phyloP scores from a whole-genome alignment of 352 stramenopile genomes.

The Globisporangium splendens region DNA sequence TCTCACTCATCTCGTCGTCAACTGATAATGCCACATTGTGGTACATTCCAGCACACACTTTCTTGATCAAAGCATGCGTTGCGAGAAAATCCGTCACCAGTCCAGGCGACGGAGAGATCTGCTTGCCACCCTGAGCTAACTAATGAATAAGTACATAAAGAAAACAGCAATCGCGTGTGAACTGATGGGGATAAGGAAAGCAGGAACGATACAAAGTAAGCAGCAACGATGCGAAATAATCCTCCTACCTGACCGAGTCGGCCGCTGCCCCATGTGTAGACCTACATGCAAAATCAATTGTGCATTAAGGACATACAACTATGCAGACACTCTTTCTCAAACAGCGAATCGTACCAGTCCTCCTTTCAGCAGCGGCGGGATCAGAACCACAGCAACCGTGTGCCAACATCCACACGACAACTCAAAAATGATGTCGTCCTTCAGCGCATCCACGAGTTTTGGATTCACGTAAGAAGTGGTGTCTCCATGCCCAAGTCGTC shows the following conservation, averaged over 20 bases:
- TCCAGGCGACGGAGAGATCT: conserved; percentile 65
- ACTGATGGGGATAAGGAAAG: not conserved
- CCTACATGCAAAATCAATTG: conserved; percentile 14
- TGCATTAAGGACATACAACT: not conserved
- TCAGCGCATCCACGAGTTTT: conserved; percentile 66
- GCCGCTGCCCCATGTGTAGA: conserved; percentile 93
- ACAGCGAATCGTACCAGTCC: conserved; percentile 37
- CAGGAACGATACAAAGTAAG: not conserved
- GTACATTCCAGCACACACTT: conserved; percentile 84
- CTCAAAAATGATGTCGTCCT: conserved; percentile 76
- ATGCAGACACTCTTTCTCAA: not conserved
- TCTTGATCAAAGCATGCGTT: conserved; percentile 82
- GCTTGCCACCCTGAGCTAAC: conserved; percentile 65
- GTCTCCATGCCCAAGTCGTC: conserved; percentile 72
- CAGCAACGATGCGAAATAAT: not conserved
- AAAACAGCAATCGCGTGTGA: not conserved
- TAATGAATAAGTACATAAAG: conserved; percentile 14
- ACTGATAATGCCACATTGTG: conserved; percentile 90
- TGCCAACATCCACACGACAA: conserved; percentile 86
- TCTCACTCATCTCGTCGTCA: conserved; percentile 74
- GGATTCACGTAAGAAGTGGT: conserved; percentile 66
- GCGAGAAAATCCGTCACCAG: conserved; percentile 81
- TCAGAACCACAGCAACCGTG: conserved; percentile 83
- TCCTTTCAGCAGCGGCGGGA: conserved; percentile 81
- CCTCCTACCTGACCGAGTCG: conserved; percentile 84